A percentile compares a stretch with the other conserved stretches of the same genome.
phyloP scores from a whole-genome alignment of 2,329 filamentous ascomycete species.

The Scedosporium minutisporum region DNA sequence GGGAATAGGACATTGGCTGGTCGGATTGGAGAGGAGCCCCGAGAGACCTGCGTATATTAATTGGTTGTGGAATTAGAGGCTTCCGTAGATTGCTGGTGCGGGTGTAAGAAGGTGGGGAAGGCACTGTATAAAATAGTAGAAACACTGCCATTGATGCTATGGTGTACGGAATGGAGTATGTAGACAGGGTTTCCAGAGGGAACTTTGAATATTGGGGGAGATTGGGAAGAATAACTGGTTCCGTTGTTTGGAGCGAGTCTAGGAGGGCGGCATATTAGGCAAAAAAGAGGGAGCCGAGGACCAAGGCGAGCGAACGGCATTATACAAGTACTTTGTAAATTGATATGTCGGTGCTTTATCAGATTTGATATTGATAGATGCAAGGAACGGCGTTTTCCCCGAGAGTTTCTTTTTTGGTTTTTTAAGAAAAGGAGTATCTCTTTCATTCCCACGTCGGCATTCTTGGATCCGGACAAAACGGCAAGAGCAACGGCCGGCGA shows the following conservation, averaged over 20 bases:
- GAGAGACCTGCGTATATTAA: constrained; percentile 2
- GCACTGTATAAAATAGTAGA: neutral
- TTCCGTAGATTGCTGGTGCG: neutral
- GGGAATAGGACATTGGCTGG: neutral
- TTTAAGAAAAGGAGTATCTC: neutral
- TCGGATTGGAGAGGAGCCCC: neutral
- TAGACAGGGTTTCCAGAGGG: neutral
- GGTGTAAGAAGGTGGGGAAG: neutral
- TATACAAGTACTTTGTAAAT: too few species aligned
- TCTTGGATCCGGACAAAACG: neutral
- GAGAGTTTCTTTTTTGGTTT: neutral
- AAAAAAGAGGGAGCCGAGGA: neutral
- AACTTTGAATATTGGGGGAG: neutral
- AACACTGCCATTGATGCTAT: neutral
- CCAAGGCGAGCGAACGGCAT: neutral
- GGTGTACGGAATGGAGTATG: too few species aligned
- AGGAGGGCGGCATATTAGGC: neutral
- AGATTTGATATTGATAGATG: neutral
- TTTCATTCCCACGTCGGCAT: neutral
- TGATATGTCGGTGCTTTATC: neutral
- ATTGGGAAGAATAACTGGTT: neutral
- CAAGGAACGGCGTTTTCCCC: neutral
- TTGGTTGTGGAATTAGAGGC: neutral
- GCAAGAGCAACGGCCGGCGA: neutral
- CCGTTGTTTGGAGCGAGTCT: neutral